Evolutionary conservation across 1,284 basidiomycete species (phyloP), one percentile per base, ranked within the genome.

Genomic region (Malassezia caprae): DNA sequence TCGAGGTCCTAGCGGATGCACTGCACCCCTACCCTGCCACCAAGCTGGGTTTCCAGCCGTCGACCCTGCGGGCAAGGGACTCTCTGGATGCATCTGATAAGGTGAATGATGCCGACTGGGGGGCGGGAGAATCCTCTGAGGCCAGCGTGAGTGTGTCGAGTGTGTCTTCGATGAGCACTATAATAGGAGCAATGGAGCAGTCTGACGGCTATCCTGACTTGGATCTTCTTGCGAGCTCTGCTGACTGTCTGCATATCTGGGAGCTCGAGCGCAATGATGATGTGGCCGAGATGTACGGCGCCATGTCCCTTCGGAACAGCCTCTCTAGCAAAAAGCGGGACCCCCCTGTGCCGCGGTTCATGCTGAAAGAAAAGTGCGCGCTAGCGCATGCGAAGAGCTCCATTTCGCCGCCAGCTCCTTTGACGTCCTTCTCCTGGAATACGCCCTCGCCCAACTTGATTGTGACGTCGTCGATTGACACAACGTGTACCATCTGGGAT

Each of bases 401-500:
- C 15, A 63, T 59, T 23, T 65, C 63, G 10, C 66, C 72, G 19
- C 72, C 72, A 8, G 72, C 72, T 5, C 72, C 72, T 7, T 58
- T 74, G 11, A 74, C 72, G 3, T 73, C 71, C 1, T 74, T 74
- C 53, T 69, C 67, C 0, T 74, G 72, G 72, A 74, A 74, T 53
- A 62, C 64, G 26, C 70, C 72, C 8, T 72, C 70, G 10, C 72
- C 72, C 1, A 69, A 69, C 41, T 61, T 75, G n/a, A 67, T 75
- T 32, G 72, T 75, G 19, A 75, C 72, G 13, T 71, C 71, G 13
- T 96, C 90, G 8, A 96, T 75, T 54, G 74, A 75, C 51, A 75
- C 74, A 0, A 78, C 77, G 3, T 78, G 77, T 57, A 77, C 77
- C 2, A 74, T 78, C 21, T 77, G 93, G 93, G 94, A 99, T 74